These are phyloP conservation scores for Isatis lusitanica DNA, from an alignment of 441 rosid genomes.

Conservation along the genomic window DNA sequence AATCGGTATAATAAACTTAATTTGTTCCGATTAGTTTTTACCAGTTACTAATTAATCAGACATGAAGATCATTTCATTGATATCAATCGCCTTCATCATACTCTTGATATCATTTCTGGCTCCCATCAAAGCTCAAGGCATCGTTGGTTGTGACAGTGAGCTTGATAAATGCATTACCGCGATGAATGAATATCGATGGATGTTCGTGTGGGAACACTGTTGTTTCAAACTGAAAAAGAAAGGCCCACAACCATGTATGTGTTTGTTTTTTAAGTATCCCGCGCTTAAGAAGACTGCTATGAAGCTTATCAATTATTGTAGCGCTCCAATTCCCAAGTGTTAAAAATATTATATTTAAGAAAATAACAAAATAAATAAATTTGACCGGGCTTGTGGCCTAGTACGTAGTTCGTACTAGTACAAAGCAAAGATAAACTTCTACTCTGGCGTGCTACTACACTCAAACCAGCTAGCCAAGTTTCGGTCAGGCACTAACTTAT, in stretches of 20 bases:
- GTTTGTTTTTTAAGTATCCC: conserved; percentile 10
- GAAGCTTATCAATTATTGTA: not conserved
- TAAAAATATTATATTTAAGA: not conserved
- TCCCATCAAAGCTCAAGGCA: conserved; percentile 5
- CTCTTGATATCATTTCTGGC: not conserved
- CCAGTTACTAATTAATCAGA: not conserved
- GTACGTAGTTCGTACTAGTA: no score
- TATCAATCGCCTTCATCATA: not conserved
- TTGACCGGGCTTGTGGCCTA: no score
- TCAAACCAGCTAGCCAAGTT: no score
- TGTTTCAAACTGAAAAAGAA: not conserved
- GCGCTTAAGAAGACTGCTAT: not conserved
- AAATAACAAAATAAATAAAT: not conserved
- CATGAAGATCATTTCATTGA: conserved; percentile 17
- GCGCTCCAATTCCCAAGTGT: conserved; percentile 3
- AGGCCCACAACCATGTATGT: conserved; percentile 5
- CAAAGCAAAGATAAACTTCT: no score
- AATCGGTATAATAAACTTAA: not conserved
- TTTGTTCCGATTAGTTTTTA: not conserved
- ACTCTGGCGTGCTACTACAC: no score
- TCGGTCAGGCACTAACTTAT: no score
- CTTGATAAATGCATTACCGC: not conserved
- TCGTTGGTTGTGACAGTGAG: not conserved
- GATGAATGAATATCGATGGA: not conserved
- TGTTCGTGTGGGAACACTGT: not conserved